Base-by-base conservation (phyloP, 2,329 filamentous ascomycete species). In the Talaromyces sp. region DNA sequence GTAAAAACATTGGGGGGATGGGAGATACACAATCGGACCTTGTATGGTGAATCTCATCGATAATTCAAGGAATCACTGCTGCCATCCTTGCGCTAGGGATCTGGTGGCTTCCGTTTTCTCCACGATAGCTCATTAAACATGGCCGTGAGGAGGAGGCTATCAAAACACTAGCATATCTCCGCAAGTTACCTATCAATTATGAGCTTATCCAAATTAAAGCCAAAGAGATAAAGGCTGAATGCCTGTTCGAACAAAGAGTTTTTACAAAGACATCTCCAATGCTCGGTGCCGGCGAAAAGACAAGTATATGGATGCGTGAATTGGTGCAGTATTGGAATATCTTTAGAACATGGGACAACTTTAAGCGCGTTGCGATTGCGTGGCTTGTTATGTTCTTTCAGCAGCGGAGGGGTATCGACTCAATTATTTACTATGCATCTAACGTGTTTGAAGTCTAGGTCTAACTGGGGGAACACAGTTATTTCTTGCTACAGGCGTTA, bases 51-150 rank as follows among this genome's bases (percentile, higher is more conserved):
- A 64, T 82, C 4, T 79, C 80, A 0, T 80, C 80, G 53, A 68
- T 79, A 4, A 72, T 82, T 7, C 80, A 82, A 64, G 73, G 80
- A 14, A 72, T 76, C 27, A 75, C 75, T 0, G 74, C 75, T 23
- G 59, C 72, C 30, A 61, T 68, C 5, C 68, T 78, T 10, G 69
- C 73, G 2, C 65, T 70, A 10, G 74, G 75, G n/a, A 73, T 77
- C 50, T 69, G 72, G 64, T 82, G 82, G 65, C 75, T 84, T 63
- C 84, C 84, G 0, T 84, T 80, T 65, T 84, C 82, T 0, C 83
- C 83, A 0, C 76, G 83, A 12, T 85, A 82, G 77, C 77, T 85
- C 3, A 76, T 78, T 2, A 77, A 75, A 34, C 69, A 77, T 57
- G 78, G 76, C 12, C 75, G 79, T 2, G 76, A 84, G 40, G 72